Percentiles rank a stretch among this genome's conserved stretches.
These are phyloP conservation scores for Escallonia herrerae DNA, from an alignment of 129 eudicot genomes.

Conservation along the genomic window DNA sequence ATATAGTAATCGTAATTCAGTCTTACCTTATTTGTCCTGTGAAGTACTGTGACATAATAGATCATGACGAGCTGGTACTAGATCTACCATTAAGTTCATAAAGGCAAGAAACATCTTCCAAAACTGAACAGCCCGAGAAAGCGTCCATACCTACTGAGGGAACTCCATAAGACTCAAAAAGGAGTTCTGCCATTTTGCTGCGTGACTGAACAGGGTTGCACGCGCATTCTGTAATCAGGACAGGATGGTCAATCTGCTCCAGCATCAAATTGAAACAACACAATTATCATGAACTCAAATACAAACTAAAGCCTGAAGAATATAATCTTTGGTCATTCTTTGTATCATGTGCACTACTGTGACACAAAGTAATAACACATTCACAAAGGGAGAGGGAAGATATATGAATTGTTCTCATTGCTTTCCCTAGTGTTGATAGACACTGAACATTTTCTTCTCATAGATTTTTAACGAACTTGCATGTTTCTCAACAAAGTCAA, in stretches of 20 bases:
- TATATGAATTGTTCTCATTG: no score
- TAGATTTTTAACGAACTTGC: no score
- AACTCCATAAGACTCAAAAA: slow-evolving; percentile 93
- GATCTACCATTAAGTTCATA: no score
- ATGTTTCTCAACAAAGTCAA: no score
- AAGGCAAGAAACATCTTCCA: no score
- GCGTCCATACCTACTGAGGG: slow-evolving; percentile 79
- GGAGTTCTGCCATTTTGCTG: slow-evolving; percentile 95
- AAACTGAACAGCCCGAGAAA: background rate
- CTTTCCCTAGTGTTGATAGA: no score
- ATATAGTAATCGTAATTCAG: background rate
- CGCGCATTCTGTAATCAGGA: slow-evolving; percentile 92
- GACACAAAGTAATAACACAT: background rate
- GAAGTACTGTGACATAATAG: no score
- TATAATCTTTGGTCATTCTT: background rate
- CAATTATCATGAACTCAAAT: background rate
- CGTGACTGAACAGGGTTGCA: slow-evolving; percentile 96
- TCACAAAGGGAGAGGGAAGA: no score
- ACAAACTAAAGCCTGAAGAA: background rate
- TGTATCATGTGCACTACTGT: background rate
- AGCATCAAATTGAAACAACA: slow-evolving; percentile 36
- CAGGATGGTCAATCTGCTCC: slow-evolving; percentile 91
- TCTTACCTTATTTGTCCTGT: background rate
- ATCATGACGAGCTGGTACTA: no score
- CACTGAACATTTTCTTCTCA: no score